Evolutionary conservation across 1,139 yeast species (phyloP).

Genomic region (Zygoascus sp.): DNA sequence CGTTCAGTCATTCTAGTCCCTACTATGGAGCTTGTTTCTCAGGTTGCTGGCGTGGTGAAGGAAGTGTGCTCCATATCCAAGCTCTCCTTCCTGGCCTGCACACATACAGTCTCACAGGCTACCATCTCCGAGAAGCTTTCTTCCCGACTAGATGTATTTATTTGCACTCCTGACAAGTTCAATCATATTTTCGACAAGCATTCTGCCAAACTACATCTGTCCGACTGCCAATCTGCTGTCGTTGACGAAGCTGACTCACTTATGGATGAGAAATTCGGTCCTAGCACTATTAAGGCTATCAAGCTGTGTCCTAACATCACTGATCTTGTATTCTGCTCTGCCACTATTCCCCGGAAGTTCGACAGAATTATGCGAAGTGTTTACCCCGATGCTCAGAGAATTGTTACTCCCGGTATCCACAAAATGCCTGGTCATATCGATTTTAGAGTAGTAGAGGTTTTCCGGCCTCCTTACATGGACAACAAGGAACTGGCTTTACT

Average conservation of each 20-base stretch:
- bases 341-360: constrained; percentile 81
- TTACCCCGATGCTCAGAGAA: constrained; percentile 64
- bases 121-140: constrained; percentile 24
- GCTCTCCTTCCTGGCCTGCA: constrained; percentile 7
- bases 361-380: constrained; percentile 55
- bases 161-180: constrained; percentile 66
- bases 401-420: constrained; percentile 80
- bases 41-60: constrained; percentile 46
- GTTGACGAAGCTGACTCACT: constrained; percentile 96
- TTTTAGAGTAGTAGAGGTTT: constrained; percentile 70
- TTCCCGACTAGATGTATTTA: constrained; percentile 56
- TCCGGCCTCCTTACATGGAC: constrained; percentile 71
- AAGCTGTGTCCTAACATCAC: constrained; percentile 50
- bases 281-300: constrained; percentile 58
- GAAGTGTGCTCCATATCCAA: constrained; percentile 4
- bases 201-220: constrained; percentile 24
- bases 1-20: constrained; percentile 76
- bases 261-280: constrained; percentile 76
- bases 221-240: constrained; percentile 50
- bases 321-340: constrained; percentile 76
- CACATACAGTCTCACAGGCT: background rate
- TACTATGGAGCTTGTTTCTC: constrained; percentile 82
- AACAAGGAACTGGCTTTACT: constrained; percentile 80
- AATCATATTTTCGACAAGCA: constrained; percentile 20
- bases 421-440: constrained; percentile 72